Evolutionary conservation across 2,329 filamentous ascomycete genomes (phyloP), one percentile per base, ranked within the genome.

Genomic region (Arachnopeziza araneosa): DNA sequence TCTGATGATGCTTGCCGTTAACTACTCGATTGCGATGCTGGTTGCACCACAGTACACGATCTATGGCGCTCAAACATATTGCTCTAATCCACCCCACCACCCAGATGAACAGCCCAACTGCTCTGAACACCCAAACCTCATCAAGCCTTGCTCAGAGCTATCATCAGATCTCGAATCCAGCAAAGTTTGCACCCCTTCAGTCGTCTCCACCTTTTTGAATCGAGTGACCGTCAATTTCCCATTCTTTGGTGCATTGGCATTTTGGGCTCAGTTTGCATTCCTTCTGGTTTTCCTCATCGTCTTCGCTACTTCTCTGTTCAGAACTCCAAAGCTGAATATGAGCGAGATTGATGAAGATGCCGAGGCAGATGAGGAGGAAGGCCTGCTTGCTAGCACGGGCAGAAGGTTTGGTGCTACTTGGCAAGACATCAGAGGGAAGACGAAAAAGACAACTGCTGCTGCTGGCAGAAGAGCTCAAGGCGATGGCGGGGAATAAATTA

Each of bases 241-340:
- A 6, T 91, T 97, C 72, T 96, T 99, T 70, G 95, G 95, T 12
- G 86, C 88, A 12, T 78, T 98, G n/a, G 84, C 91, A 67, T 99
- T 98, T 75, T 99, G 93, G 92, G 90, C 92, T 0, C 95, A 99
- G 70, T 98, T 97, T 71, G 89, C 83, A 14, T 98, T 99, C 77
- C 76, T 99, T 51, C 88, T 76, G 36, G 80, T 97, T 22, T 97
- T 96, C 74, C 74, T 96, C 10, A 76, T 96, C 58, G 87, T 96
- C 14, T 90, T 96, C 67, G 61, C 91, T 23, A 89, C 90, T 0
- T 85, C 89, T 2, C 76, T 97, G 0, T 88, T 98, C 80, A 86
- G 89, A 50, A 86, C 91, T 1, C 93, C 93, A 0, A 87, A 83
- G 70, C 75, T 96, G 44, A 85, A 93, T 68, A 80, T 93, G 59